Percentiles rank a stretch among this genome's conserved stretches.
These are phyloP conservation scores for Pichia sp. DNA, from an alignment of 1,139 yeast genomes.

Conservation along the genomic window DNA sequence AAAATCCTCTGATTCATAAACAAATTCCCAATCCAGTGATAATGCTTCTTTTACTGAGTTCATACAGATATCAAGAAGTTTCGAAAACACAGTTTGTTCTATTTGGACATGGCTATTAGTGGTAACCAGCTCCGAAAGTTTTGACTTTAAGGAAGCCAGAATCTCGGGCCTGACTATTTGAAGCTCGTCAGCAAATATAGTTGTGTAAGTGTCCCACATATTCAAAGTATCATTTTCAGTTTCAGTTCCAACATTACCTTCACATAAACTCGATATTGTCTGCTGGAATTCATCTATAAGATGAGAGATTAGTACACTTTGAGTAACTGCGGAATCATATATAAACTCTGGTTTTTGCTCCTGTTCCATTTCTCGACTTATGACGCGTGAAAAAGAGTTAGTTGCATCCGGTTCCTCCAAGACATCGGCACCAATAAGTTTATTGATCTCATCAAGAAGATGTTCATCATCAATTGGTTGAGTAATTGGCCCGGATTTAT, in stretches of 20 bases:
- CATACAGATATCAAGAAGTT: conserved; percentile 29
- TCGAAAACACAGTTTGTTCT: conserved; percentile 24
- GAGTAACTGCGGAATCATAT: conserved; percentile 7
- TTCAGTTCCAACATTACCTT: background rate
- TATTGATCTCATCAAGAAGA: conserved; percentile 2
- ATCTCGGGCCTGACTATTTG: conserved; percentile 12
- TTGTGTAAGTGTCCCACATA: background rate
- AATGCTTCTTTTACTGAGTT: conserved; percentile 26
- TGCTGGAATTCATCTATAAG: background rate
- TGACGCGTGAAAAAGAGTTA: background rate
- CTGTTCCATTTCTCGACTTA: background rate
- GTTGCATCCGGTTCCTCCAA: background rate
- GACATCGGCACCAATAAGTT: background rate
- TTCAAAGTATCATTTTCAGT: conserved; percentile 2
- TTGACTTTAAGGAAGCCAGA: conserved; percentile 24
- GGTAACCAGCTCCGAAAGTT: conserved; percentile 1
- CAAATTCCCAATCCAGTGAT: conserved; percentile 24
- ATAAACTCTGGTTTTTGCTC: conserved; percentile 8
- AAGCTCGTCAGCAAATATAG: background rate
- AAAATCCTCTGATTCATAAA: conserved; percentile 11
- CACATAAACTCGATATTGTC: background rate
- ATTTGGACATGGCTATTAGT: conserved; percentile 12
- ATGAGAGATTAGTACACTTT: conserved; percentile 1
- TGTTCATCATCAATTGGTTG: background rate
- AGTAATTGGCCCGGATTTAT: conserved; percentile 1